Percentiles rank a stretch among this genome's conserved stretches.
phyloP scores from a whole-genome alignment of 768 basidiomycete genomes.

The Leccinum uliginosum region DNA sequence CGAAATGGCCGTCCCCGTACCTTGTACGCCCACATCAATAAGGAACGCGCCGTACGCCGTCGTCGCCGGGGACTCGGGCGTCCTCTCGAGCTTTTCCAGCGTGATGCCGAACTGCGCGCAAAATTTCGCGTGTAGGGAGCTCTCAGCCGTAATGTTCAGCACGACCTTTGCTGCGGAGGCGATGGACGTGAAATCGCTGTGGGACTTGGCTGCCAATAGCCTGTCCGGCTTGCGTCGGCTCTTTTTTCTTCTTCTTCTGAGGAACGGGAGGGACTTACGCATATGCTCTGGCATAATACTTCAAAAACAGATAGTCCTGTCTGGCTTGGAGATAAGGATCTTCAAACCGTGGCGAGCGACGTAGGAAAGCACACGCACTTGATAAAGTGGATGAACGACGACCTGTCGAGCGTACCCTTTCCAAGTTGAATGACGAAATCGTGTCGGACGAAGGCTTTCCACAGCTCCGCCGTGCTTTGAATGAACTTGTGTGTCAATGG shows the following conservation, averaged over 20 bases:
- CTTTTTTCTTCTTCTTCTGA: background rate
- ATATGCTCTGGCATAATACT: slow-evolving; percentile 82
- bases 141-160: slow-evolving; percentile 61
- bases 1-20: background rate
- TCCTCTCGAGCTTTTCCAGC: slow-evolving; percentile 52
- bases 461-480: slow-evolving; percentile 45
- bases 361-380: slow-evolving; percentile 43
- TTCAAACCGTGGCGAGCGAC: background rate
- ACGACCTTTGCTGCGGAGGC: slow-evolving; percentile 60
- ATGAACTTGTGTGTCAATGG: slow-evolving; percentile 69
- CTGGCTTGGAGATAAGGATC: slow-evolving; percentile 31
- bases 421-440: slow-evolving; percentile 79
- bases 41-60: slow-evolving; percentile 87
- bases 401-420: slow-evolving; percentile 57
- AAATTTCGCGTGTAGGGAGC: slow-evolving; percentile 64
- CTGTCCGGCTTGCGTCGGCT: slow-evolving; percentile 30
- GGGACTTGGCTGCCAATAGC: slow-evolving; percentile 74
- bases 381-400: slow-evolving; percentile 81
- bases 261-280: slow-evolving; percentile 38
- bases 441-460: slow-evolving; percentile 79
- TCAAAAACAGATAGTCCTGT: slow-evolving; percentile 79
- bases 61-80: slow-evolving; percentile 65
- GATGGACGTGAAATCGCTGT: slow-evolving; percentile 54
- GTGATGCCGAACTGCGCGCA: slow-evolving; percentile 70
- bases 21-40: slow-evolving; percentile 67